A percentile compares a stretch with the other conserved stretches of the same genome.
These are phyloP conservation scores for Trypanosoma lewisi DNA, from an alignment of 208 protist genomes.

Conservation along the genomic window DNA sequence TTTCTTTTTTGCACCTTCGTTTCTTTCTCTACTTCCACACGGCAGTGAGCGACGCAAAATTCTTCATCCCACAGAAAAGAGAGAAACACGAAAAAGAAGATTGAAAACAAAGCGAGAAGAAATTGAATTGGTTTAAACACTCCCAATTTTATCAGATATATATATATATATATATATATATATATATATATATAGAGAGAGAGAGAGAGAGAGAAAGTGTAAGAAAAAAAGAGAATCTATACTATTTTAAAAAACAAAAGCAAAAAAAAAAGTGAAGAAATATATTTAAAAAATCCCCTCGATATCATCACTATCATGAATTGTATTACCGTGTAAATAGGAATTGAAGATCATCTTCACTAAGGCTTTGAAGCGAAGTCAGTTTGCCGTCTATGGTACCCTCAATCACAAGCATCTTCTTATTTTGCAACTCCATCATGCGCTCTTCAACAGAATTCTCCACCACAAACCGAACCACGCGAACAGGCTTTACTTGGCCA, in stretches of 20 bases:
- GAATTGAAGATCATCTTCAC: conserved; percentile 87
- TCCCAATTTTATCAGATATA: neutral
- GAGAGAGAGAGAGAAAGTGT: no score
- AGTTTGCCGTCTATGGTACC: conserved; percentile 91
- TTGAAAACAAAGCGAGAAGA: neutral
- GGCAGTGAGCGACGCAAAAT: neutral
- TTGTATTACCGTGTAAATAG: conserved; percentile 74
- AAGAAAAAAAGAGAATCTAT: no score
- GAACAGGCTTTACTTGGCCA: conserved; percentile 96
- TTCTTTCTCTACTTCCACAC: conserved; percentile 9
- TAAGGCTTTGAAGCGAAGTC: conserved; percentile 75
- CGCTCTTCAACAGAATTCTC: conserved; percentile 88
- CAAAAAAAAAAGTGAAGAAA: conserved; percentile 6
- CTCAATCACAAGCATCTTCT: conserved; percentile 94
- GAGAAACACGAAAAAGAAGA: neutral
- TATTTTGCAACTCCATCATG: conserved; percentile 92
- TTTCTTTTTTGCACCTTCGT: conserved; percentile 2
- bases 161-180: no score
- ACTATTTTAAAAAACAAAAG: conserved; percentile 13
- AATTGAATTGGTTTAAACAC: neutral
- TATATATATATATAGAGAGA: no score
- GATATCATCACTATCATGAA: neutral
- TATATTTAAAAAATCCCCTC: no score
- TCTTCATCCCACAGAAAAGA: neutral
- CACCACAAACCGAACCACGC: conserved; percentile 95